These are phyloP conservation scores for Alternaria longipes DNA, from an alignment of 2,329 filamentous ascomycete species.

Conservation along the genomic window DNA sequence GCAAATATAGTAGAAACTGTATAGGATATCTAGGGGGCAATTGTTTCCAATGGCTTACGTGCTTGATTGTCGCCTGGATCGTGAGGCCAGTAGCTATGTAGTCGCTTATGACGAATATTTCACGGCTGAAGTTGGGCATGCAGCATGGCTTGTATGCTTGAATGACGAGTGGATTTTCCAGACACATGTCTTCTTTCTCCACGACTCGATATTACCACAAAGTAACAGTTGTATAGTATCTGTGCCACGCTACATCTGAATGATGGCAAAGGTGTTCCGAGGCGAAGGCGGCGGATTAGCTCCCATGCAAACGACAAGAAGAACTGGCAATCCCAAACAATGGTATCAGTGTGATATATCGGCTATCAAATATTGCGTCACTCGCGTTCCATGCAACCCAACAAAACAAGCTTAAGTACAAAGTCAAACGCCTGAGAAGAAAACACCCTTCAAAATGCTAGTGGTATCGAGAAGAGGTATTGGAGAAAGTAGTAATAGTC, in stretches of 20 bases:
- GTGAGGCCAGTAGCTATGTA: background rate
- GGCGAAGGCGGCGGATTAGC: background rate
- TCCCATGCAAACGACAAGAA: background rate
- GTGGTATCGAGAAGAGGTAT: constrained; percentile 3
- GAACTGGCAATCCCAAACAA: background rate
- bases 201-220: background rate
- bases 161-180: background rate
- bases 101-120: background rate
- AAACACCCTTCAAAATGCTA: background rate
- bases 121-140: background rate
- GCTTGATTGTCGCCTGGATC: background rate
- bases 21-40: background rate
- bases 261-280: too few species aligned
- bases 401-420: background rate
- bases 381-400: background rate
- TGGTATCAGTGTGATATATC: background rate
- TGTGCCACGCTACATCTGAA: background rate
- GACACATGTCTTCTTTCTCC: background rate
- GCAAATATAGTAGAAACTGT: background rate
- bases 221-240: background rate
- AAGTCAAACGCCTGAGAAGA: background rate
- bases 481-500: background rate
- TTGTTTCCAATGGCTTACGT: background rate
- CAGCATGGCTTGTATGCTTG: background rate
- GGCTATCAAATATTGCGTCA: rapidly evolving